These are phyloP conservation scores for Talaromyces sp. DNA, from an alignment of 2,329 filamentous ascomycete genomes.

Conservation along the genomic window DNA sequence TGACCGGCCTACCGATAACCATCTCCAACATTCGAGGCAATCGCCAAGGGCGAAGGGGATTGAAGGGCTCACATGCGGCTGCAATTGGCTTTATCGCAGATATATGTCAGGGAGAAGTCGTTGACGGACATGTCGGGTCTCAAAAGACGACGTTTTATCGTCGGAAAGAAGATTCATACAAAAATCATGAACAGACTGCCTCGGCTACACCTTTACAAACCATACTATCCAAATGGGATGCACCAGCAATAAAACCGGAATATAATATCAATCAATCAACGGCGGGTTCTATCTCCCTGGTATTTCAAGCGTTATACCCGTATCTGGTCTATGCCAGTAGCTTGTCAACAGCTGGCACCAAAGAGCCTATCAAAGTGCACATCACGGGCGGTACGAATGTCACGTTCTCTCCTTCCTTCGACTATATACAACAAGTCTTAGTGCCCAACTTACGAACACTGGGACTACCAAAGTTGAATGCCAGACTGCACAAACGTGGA, in stretches of 20 bases:
- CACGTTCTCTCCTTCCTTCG: constrained; percentile 54
- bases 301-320: constrained; percentile 60
- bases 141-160: constrained; percentile 37
- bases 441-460: constrained; percentile 53
- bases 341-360: constrained; percentile 12
- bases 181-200: not conserved
- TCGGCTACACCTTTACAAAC: not conserved
- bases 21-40: constrained; percentile 57
- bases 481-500: constrained; percentile 50
- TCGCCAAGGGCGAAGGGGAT: constrained; percentile 49
- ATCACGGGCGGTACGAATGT: constrained; percentile 61
- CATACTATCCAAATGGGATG: constrained; percentile 18
- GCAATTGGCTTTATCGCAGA: constrained; percentile 54
- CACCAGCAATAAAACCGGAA: constrained; percentile 29
- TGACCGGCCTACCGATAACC: constrained; percentile 51
- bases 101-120: constrained; percentile 47
- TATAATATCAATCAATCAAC: constrained; percentile 47
- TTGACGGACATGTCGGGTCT: constrained; percentile 38
- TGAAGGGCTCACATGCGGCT: constrained; percentile 59
- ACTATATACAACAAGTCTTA: constrained; percentile 58
- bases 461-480: constrained; percentile 50
- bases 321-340: constrained; percentile 52
- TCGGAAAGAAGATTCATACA: constrained; percentile 11
- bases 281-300: constrained; percentile 56
- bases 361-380: constrained; percentile 37